Evolutionary conservation across 1,284 basidiomycete genomes (phyloP).

Genomic region (Inonotus hispidus): DNA sequence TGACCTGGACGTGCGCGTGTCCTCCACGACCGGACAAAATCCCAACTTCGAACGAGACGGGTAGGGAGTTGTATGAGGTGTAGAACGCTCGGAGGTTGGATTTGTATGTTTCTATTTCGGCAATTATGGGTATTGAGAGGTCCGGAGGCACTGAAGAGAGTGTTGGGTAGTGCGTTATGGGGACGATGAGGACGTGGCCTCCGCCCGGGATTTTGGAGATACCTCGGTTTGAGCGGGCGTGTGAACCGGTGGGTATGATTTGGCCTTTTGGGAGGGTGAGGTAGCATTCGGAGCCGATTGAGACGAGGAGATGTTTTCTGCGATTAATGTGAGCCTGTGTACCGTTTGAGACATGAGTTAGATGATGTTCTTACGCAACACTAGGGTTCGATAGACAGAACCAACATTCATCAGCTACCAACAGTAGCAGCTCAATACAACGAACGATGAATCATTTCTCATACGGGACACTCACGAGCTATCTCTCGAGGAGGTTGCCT

Average conservation of each 20-base stretch:
- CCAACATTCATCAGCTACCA: slow-evolving; percentile 84
- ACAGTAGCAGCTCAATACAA: slow-evolving; percentile 14
- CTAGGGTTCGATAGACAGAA: slow-evolving; percentile 93
- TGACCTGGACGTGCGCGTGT: slow-evolving; percentile 86
- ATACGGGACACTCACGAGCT: slow-evolving; percentile 47
- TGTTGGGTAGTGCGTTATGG: slow-evolving; percentile 68
- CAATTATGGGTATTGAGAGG: slow-evolving; percentile 65
- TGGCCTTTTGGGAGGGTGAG: slow-evolving; percentile 91
- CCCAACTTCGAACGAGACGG: slow-evolving; percentile 86
- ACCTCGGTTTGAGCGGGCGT: slow-evolving; percentile 33
- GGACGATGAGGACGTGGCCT: slow-evolving; percentile 88
- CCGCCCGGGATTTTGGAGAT: slow-evolving; percentile 74
- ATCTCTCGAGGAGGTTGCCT: slow-evolving; percentile 73
- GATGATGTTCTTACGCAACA: slow-evolving; percentile 52
- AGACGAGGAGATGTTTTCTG: slow-evolving; percentile 91
- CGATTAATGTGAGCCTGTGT: slow-evolving; percentile 16
- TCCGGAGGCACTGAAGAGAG: slow-evolving; percentile 64
- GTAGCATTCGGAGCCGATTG: slow-evolving; percentile 90
- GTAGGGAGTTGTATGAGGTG: slow-evolving; percentile 59
- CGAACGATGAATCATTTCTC: background rate
- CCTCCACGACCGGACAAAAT: slow-evolving; percentile 82
- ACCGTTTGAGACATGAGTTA: background rate
- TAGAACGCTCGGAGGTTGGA: slow-evolving; percentile 68
- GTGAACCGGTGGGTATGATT: slow-evolving; percentile 72
- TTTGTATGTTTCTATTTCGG: slow-evolving; percentile 79